phyloP scores from a whole-genome alignment of 1,284 basidiomycete species.

The Schizophyllum amplum region DNA sequence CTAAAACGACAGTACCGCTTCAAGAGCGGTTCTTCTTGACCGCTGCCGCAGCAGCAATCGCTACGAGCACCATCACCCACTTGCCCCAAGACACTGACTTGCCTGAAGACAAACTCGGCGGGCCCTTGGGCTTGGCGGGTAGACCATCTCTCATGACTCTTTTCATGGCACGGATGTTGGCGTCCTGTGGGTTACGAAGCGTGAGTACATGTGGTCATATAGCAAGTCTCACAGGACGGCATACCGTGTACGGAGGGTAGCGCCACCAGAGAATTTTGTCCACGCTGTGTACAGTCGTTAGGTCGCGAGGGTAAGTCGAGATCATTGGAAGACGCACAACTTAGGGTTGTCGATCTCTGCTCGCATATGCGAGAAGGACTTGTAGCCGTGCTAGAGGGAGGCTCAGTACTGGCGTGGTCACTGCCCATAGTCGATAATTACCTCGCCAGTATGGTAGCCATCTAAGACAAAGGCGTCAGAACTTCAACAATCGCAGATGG shows the following conservation, averaged over 20 bases:
- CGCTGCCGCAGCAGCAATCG: not conserved
- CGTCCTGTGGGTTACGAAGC: not conserved
- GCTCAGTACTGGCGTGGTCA: not conserved
- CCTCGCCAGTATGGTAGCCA: constrained; percentile 55
- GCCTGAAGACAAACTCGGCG: not conserved
- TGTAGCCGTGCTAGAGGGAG: constrained; percentile 39
- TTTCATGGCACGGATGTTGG: not conserved
- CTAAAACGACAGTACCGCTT: too few relatives aligned
- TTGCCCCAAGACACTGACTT: not conserved
- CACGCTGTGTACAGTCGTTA: constrained; percentile 15
- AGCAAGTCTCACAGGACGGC: not conserved
- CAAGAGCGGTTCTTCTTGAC: not conserved
- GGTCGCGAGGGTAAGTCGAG: not conserved
- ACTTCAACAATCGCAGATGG: not conserved
- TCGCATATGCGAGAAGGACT: constrained; percentile 62
- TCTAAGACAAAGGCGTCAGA: constrained; percentile 25
- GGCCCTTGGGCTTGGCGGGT: not conserved
- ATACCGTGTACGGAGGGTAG: constrained; percentile 50
- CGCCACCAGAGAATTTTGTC: constrained; percentile 49
- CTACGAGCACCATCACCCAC: not conserved
- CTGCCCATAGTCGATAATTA: not conserved
- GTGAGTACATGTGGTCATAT: too few relatives aligned
- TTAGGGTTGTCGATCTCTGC: constrained; percentile 54
- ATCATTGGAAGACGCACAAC: constrained; percentile 33
- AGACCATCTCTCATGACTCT: not conserved